Conservation (phyloP, 139 green algal genomes). For the Raphidocelis subcapitata region DNA sequence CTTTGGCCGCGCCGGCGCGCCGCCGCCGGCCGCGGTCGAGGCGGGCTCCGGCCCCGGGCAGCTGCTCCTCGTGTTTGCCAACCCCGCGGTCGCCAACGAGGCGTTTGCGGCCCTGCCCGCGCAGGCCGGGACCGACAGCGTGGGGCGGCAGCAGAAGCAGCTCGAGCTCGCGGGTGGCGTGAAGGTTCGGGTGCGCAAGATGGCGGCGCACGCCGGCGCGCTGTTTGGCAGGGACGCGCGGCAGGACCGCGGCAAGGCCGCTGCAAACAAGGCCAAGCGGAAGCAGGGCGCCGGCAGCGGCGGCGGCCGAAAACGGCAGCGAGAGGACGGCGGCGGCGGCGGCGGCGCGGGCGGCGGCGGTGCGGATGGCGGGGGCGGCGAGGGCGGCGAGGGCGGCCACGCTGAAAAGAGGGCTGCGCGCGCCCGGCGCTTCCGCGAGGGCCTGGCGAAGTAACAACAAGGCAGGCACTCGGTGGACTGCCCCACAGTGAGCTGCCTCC, state of each 20-base stretch:
- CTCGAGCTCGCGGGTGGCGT: constrained; percentile 1
- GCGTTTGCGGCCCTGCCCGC: constrained; percentile 31
- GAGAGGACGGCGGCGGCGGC: too few species aligned
- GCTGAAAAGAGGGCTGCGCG: too few species aligned
- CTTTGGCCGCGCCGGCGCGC: constrained; percentile 3
- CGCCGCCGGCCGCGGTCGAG: not conserved
- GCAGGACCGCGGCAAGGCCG: not conserved
- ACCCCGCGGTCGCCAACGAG: constrained; percentile 22
- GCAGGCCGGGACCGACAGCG: constrained; percentile 12
- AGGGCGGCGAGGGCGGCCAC: too few species aligned
- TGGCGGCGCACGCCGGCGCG: constrained; percentile 30
- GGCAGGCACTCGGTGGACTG: too few species aligned
- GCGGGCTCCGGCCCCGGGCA: not conserved
- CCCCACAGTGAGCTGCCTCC: too few species aligned
- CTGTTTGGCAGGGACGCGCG: not conserved
- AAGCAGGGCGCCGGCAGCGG: too few species aligned
- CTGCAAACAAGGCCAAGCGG: not conserved
- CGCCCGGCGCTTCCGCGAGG: too few species aligned
- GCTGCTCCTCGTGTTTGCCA: constrained; percentile 32
- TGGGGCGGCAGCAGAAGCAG: constrained; percentile 20
- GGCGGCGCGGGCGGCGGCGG: too few species aligned
- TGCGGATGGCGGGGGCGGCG: too few species aligned
- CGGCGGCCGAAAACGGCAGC: too few species aligned
- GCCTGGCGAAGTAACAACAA: too few species aligned
- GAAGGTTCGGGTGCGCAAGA: constrained; percentile 34